Evolutionary conservation across 176 grass and related monocot genomes (phyloP).

Genomic region (Oryza glumipatula): DNA sequence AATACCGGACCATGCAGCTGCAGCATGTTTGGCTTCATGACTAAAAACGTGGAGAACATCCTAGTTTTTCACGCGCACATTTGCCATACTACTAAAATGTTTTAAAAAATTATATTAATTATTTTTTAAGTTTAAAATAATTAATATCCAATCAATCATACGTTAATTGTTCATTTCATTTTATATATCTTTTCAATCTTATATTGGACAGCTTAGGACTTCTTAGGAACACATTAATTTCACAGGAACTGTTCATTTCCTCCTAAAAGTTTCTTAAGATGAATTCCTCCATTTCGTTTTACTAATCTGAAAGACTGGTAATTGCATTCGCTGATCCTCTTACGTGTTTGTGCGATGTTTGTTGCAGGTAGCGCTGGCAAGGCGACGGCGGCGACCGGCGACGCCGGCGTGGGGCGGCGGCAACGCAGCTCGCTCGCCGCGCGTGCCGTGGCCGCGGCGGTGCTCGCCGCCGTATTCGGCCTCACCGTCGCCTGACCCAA

Average conservation of each 20-base stretch:
- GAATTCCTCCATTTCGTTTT: neutral
- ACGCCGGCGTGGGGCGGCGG: neutral
- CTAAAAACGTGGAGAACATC: too few relatives aligned
- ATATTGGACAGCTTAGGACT: neutral
- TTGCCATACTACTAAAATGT: too few relatives aligned
- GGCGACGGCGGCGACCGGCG: slow-evolving; percentile 10
- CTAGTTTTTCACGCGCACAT: too few relatives aligned
- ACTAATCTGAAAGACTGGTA: neutral
- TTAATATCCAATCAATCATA: too few relatives aligned
- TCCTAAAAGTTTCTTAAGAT: too few relatives aligned
- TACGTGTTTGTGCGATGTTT: too few relatives aligned
- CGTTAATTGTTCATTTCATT: too few relatives aligned
- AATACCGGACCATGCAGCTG: neutral
- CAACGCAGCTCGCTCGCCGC: neutral
- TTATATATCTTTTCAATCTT: too few relatives aligned
- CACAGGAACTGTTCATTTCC: too few relatives aligned
- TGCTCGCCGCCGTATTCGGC: neutral
- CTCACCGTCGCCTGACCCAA: neutral
- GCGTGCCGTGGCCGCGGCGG: slow-evolving; percentile 24
- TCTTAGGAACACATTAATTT: neutral
- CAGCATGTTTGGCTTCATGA: too few relatives aligned
- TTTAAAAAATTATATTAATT: too few relatives aligned
- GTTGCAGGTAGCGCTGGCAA: slow-evolving; percentile 31
- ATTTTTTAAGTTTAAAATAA: too few relatives aligned
- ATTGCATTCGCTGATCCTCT: neutral